Base-by-base conservation (phyloP, 257 asterid species). In the Fraxinus cuspidata region DNA sequence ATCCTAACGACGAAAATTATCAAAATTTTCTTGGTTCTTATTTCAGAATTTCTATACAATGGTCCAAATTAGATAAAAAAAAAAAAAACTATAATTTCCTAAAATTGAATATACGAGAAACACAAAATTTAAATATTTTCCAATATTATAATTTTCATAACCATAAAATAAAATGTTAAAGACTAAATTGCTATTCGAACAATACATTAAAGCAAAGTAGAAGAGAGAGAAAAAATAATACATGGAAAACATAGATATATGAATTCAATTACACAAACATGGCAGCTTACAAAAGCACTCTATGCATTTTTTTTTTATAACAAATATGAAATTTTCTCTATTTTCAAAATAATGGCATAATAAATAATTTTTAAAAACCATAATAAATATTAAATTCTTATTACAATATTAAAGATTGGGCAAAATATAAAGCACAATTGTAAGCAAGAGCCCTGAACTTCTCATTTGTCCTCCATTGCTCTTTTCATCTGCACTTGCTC, bases 401-500 rank as follows among this genome's bases (percentile, higher is more conserved):
- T 15, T 37, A 35, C 12, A 42, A 71, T 66, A 64, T 81, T 23
- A 79, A 68, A 37, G 38, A 80, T 72, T 74, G 32, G 60, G n/a
- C 63, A 84, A 79, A 60, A 77, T 53, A 40, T 80, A 82, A 83
- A 77, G 32, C 38, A 80, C 78, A 38, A 74, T 9, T 3, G 84
- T 77, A 38, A 86, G 70, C 37, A 77, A 63, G 28, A 87, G 1
- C 58, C 84, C 82, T 42, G 12, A 70, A 74, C 80, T 72, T 68
- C 40, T 63, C 70, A 80, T 58, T 21, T 66, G 60, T 72, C 83
- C 84, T 71, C 92, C 95, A 15, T 75, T 88, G 63, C 74, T 81
- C 82, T 71, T 78, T 23, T 18, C 65, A 51, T 70, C 25, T n/a
- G 81, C 75, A 12, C 74, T 49, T 56, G 92, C 9, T 40, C 88